Conservation (phyloP, 106 monocot genomes). For the Dendrobium catenatum region DNA sequence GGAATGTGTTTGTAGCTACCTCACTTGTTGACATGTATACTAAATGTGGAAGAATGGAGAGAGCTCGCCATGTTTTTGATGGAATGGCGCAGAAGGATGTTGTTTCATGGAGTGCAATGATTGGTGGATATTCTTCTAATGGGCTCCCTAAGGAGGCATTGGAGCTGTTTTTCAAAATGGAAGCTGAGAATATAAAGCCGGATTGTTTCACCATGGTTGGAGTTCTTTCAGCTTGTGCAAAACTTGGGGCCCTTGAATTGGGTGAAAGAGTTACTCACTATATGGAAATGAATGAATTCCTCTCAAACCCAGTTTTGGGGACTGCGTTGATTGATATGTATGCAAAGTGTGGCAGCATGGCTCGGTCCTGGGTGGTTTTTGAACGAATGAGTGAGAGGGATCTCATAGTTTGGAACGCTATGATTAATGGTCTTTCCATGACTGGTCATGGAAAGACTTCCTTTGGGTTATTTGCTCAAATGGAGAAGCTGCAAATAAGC, state of each 20-base stretch:
- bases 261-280: slow-evolving; percentile 25
- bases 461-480: slow-evolving; percentile 50
- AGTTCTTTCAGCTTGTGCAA: slow-evolving; percentile 66
- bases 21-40: slow-evolving; percentile 64
- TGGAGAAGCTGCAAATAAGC: slow-evolving; percentile 34
- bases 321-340: slow-evolving; percentile 87
- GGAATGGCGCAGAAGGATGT: slow-evolving; percentile 54
- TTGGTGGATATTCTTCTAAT: slow-evolving; percentile 68
- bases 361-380: slow-evolving; percentile 44
- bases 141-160: slow-evolving; percentile 64
- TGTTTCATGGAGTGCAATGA: slow-evolving; percentile 77
- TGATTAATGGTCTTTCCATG: slow-evolving; percentile 69
- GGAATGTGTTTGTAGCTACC: slow-evolving; percentile 56
- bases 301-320: slow-evolving; percentile 55
- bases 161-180: slow-evolving; percentile 53
- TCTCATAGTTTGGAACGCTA: slow-evolving; percentile 59
- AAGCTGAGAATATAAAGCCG: slow-evolving; percentile 30
- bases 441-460: slow-evolving; percentile 46
- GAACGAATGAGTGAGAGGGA: slow-evolving; percentile 39
- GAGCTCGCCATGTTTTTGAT: slow-evolving; percentile 49
- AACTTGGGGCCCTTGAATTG: slow-evolving; percentile 55
- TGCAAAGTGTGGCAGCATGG: slow-evolving; percentile 57
- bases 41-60: slow-evolving; percentile 65
- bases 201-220: slow-evolving; percentile 71
- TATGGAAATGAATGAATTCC: slow-evolving; percentile 28